Evolutionary conservation across 2,329 filamentous ascomycete species (phyloP).

Genomic region (Thelonectria olida): DNA sequence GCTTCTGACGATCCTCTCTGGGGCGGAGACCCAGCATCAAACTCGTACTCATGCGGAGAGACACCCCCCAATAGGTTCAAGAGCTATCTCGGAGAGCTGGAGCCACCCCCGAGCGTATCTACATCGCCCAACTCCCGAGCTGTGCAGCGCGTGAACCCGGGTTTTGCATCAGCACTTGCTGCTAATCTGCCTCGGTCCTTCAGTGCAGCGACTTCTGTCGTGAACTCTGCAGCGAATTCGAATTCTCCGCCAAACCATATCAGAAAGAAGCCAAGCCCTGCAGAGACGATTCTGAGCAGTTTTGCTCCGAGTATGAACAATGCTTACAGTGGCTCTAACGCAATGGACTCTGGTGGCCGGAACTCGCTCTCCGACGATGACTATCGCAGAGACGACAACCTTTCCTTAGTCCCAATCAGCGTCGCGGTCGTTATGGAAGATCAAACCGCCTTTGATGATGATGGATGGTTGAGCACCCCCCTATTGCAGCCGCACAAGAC

Average conservation of each 20-base stretch:
- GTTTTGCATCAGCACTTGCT: constrained; percentile 64
- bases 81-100: constrained; percentile 56
- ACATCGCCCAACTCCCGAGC: constrained; percentile 67
- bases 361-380: constrained; percentile 67
- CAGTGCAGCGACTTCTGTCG: constrained; percentile 42
- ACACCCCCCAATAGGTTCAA: constrained; percentile 64
- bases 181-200: constrained; percentile 63
- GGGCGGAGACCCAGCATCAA: constrained; percentile 62
- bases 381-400: constrained; percentile 54
- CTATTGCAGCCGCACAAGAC: constrained; percentile 63
- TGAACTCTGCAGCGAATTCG: constrained; percentile 48
- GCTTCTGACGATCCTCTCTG: constrained; percentile 65
- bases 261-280: constrained; percentile 68
- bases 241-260: constrained; percentile 55
- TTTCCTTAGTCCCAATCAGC: constrained; percentile 59
- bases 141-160: constrained; percentile 63
- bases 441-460: constrained; percentile 73
- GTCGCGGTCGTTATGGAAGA: constrained; percentile 67
- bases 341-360: constrained; percentile 56
- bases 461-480: constrained; percentile 70
- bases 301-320: constrained; percentile 59
- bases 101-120: constrained; percentile 63
- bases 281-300: constrained; percentile 66
- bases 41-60: constrained; percentile 70
- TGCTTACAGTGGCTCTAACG: constrained; percentile 59